Base-by-base conservation (phyloP, 805 yeast species). In the Ogataea philodendri region DNA sequence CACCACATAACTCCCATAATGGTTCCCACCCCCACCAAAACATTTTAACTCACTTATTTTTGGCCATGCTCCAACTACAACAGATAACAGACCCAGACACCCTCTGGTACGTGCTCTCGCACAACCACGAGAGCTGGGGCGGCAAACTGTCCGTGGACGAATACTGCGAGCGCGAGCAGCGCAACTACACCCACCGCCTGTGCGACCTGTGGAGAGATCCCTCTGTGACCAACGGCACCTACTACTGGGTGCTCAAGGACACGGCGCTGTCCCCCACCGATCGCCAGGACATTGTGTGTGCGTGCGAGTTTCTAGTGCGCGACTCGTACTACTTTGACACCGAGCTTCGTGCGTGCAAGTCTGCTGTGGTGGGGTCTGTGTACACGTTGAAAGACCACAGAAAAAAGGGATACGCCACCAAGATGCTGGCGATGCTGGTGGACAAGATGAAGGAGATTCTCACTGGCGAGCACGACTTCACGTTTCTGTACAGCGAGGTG, bases 401-500 rank as follows among this genome's bases (percentile, higher is more conserved):
- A 33, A 69, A 72, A 9, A 69, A 68, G 41, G 82, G 84, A 2
- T 76, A 74, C 48, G 84, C 83, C 0, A 55, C 55, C 6, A 35
- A 39, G 17, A 69, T 80, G 80, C 59, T 80, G 27, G 38, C 38
- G 9, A 30, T 37, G 15, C 46, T 75, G 22, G 59, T 63, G 35
- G 45, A 56, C 5, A 13, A 42, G 26, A 26, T 52, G 26, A 22
- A 22, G 5, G 25, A 42, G 2, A 9, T 46, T 7, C 54, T 52
- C 7, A 14, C 22, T 39, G 70, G 61, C 15, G 42, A 57, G 3
- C 28, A 56, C 20, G 55, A 55, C 17, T 56, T 66, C 20, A 56
- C 69, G 22, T 64, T 66, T 25, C 66, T 86, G 33, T 85, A 84
- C 67, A 81, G 90, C 43, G 93, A 81, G 31, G 76, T 84, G 14